phyloP scores from a whole-genome alignment of 176 grass and related monocot genomes.

The Pontederia paniculata region DNA sequence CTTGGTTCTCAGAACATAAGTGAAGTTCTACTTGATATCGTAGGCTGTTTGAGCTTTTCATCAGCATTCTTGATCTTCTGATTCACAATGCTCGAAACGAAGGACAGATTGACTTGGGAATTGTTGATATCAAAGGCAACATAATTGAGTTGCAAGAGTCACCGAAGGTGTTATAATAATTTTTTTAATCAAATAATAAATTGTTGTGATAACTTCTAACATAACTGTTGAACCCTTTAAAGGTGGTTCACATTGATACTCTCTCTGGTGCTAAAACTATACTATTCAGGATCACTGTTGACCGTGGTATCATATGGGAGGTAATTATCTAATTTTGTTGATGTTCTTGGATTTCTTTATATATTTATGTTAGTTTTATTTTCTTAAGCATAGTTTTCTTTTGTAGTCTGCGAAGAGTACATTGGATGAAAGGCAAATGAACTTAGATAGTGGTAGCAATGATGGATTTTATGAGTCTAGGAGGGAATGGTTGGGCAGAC shows the following conservation, averaged over 20 bases:
- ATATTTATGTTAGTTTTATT: not conserved
- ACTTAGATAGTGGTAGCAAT: slow-evolving; percentile 36
- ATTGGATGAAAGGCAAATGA: slow-evolving; percentile 54
- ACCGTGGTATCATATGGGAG: slow-evolving; percentile 90
- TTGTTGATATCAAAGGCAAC: slow-evolving; percentile 94
- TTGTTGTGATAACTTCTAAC: slow-evolving; percentile 12
- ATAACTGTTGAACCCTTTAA: slow-evolving; percentile 27
- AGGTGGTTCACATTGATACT: slow-evolving; percentile 84
- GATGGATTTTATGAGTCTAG: slow-evolving; percentile 95
- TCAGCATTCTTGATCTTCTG: slow-evolving; percentile 62
- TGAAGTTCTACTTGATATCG: slow-evolving; percentile 21
- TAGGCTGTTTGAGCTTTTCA: slow-evolving; percentile 95
- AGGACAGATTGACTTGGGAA: slow-evolving; percentile 96
- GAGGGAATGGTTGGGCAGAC: slow-evolving; percentile 98
- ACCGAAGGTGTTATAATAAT: slow-evolving; percentile 46
- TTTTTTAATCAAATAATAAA: slow-evolving; percentile 11
- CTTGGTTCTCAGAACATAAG: not conserved
- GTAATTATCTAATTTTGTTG: slow-evolving; percentile 27
- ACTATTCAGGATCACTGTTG: slow-evolving; percentile 75
- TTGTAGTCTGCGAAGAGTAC: slow-evolving; percentile 50
- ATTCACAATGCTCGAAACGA: slow-evolving; percentile 81
- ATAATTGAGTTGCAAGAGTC: slow-evolving; percentile 72
- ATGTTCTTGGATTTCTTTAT: slow-evolving; percentile 1
- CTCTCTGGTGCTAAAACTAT: slow-evolving; percentile 80
- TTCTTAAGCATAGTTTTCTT: slow-evolving; percentile 1